A percentile compares a stretch with the other conserved stretches of the same genome.
Conservation (phyloP, 2,329 filamentous ascomycete species). For the Colletotrichum orbiculare region DNA sequence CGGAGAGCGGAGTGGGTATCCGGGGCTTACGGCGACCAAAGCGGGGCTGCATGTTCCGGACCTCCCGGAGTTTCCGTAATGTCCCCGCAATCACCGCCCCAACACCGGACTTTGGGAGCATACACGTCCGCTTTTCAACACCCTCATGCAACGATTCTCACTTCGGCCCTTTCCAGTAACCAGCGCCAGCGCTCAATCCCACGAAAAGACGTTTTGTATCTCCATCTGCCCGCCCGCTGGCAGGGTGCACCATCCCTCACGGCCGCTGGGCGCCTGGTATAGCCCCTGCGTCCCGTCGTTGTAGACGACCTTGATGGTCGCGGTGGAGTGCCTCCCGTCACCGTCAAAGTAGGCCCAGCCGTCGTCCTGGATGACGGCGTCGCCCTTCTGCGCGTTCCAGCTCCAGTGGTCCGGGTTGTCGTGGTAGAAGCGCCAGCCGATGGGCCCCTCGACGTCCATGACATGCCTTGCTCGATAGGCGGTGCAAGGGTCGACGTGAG, state of each 20-base stretch:
- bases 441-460: not conserved
- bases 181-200: no score
- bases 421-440: not conserved
- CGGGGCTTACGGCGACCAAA: no score
- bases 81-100: no score
- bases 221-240: not conserved
- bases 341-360: slow-evolving; percentile 7
- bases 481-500: not conserved
- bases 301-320: not conserved
- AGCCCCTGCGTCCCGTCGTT: not conserved
- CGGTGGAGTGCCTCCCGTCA: not conserved
- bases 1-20: no score
- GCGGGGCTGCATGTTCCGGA: no score
- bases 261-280: not conserved
- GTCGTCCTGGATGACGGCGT: slow-evolving; percentile 6
- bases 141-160: no score
- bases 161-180: no score
- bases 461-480: not conserved
- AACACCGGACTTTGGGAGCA: no score
- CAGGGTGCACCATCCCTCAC: not conserved
- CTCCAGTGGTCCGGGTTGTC: not conserved
- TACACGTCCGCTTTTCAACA: no score
- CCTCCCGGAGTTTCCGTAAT: no score
- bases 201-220: no score
- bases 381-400: slow-evolving; percentile 1